A percentile compares a stretch with the other conserved stretches of the same genome.
phyloP scores from a whole-genome alignment of 2,329 filamentous ascomycete genomes.

The Elsinoe batatas region DNA sequence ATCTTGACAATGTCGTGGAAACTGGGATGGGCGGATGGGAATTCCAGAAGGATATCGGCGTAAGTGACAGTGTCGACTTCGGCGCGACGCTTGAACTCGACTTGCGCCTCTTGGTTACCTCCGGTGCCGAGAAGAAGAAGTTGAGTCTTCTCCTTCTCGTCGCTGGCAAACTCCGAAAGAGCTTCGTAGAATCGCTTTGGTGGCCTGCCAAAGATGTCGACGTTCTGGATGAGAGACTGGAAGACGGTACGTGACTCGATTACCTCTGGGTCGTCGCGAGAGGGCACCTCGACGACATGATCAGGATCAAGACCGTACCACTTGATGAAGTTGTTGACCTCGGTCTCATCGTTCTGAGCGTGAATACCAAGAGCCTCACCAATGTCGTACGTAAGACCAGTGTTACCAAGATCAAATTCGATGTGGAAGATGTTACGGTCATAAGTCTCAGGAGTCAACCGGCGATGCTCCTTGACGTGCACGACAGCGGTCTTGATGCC shows the following conservation, averaged over 20 bases:
- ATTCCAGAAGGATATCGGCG: slow-evolving; percentile 82
- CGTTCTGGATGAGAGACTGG: slow-evolving; percentile 81
- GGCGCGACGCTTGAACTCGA: slow-evolving; percentile 82
- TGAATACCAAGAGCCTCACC: slow-evolving; percentile 95
- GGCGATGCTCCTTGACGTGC: slow-evolving; percentile 87
- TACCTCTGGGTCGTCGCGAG: slow-evolving; percentile 62
- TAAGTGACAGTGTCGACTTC: slow-evolving; percentile 90
- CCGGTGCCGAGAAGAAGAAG: slow-evolving; percentile 63
- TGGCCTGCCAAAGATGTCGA: slow-evolving; percentile 94
- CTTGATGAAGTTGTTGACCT: slow-evolving; percentile 77
- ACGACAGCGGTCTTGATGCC: slow-evolving; percentile 78
- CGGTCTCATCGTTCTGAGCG: slow-evolving; percentile 74
- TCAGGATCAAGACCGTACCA: slow-evolving; percentile 77
- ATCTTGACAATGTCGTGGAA: slow-evolving; percentile 86
- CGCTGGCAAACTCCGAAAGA: slow-evolving; percentile 73
- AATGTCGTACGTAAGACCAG: slow-evolving; percentile 90
- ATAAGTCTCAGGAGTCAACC: slow-evolving; percentile 77
- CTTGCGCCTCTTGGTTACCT: slow-evolving; percentile 58
- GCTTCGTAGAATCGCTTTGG: slow-evolving; percentile 97
- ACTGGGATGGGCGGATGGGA: slow-evolving; percentile 73
- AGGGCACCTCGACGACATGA: slow-evolving; percentile 82
- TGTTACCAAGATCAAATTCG: slow-evolving; percentile 88
- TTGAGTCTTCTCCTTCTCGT: slow-evolving; percentile 72
- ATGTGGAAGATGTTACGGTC: slow-evolving; percentile 99
- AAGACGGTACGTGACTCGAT: slow-evolving; percentile 86